Evolutionary conservation across 2,329 filamentous ascomycete species (phyloP).

Genomic region (Talaromyces verruculosus): DNA sequence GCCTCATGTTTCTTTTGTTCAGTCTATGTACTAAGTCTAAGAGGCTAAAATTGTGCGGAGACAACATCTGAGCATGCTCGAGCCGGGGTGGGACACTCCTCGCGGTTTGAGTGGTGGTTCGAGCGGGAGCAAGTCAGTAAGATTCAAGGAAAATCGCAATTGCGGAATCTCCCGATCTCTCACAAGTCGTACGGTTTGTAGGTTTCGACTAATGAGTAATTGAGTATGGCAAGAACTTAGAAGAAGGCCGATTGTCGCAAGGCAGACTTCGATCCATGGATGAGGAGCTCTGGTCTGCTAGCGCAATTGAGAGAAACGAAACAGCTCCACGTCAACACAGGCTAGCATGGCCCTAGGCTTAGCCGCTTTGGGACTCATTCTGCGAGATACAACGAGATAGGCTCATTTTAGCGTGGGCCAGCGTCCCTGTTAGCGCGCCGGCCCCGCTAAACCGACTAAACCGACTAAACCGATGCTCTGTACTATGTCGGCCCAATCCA

Average conservation of each 20-base stretch:
- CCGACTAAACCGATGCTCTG: neutral
- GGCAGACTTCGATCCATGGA: neutral
- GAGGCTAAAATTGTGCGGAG: neutral
- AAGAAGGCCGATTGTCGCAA: conserved; percentile 3
- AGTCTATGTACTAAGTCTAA: neutral
- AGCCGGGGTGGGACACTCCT: conserved; percentile 5
- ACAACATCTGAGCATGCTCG: neutral
- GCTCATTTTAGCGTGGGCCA: conserved; percentile 11
- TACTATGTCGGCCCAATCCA: neutral
- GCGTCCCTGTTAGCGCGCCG: neutral
- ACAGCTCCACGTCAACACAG: neutral
- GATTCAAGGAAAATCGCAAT: neutral
- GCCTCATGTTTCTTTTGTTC: neutral
- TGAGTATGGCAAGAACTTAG: neutral
- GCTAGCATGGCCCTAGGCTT: neutral
- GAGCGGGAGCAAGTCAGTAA: neutral
- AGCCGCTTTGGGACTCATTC: conserved; percentile 13
- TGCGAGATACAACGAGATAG: conserved; percentile 17
- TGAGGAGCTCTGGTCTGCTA: neutral
- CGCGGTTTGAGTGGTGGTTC: neutral
- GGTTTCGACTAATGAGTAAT: no score
- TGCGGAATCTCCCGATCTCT: neutral
- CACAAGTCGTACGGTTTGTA: neutral
- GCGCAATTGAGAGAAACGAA: neutral
- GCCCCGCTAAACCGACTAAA: neutral